phyloP scores from a whole-genome alignment of 2,329 filamentous ascomycete genomes.

The Fusarium liriodendri region DNA sequence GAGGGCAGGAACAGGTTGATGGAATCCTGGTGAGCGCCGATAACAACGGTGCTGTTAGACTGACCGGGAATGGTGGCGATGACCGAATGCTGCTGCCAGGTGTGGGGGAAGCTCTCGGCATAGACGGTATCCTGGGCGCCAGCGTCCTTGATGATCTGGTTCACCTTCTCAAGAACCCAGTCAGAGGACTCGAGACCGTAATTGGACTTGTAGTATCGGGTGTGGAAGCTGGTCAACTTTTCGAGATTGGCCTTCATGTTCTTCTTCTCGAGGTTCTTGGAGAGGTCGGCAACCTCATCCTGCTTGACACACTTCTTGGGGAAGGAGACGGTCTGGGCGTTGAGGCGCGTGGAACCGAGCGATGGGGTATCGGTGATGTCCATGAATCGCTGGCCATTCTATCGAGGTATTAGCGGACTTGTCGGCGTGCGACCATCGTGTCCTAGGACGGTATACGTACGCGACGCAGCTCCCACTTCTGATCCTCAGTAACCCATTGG shows the following conservation, averaged over 20 bases:
- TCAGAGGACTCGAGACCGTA: slow-evolving; percentile 86
- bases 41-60: slow-evolving; percentile 85
- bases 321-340: slow-evolving; percentile 63
- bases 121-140: slow-evolving; percentile 76
- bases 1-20: slow-evolving; percentile 93
- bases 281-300: slow-evolving; percentile 73
- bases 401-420: slow-evolving; percentile 18
- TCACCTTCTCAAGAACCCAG: slow-evolving; percentile 85
- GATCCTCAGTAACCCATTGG: slow-evolving; percentile 89
- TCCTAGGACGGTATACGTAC: slow-evolving; percentile 60
- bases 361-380: slow-evolving; percentile 85
- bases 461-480: slow-evolving; percentile 91
- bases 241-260: slow-evolving; percentile 84
- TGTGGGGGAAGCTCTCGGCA: slow-evolving; percentile 80
- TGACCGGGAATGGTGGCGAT: slow-evolving; percentile 92
- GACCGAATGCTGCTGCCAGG: slow-evolving; percentile 91
- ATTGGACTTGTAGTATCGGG: slow-evolving; percentile 82
- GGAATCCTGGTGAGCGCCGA: slow-evolving; percentile 94
- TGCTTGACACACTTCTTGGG: slow-evolving; percentile 75
- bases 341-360: slow-evolving; percentile 59
- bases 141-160: slow-evolving; percentile 75
- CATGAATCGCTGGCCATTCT: slow-evolving; percentile 92
- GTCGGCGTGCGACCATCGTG: background rate
- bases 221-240: slow-evolving; percentile 82
- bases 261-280: slow-evolving; percentile 76